Evolutionary conservation across 345 rosid genomes (phyloP), one percentile per base, ranked within the genome.

Genomic region (Pelargonium nanum): DNA sequence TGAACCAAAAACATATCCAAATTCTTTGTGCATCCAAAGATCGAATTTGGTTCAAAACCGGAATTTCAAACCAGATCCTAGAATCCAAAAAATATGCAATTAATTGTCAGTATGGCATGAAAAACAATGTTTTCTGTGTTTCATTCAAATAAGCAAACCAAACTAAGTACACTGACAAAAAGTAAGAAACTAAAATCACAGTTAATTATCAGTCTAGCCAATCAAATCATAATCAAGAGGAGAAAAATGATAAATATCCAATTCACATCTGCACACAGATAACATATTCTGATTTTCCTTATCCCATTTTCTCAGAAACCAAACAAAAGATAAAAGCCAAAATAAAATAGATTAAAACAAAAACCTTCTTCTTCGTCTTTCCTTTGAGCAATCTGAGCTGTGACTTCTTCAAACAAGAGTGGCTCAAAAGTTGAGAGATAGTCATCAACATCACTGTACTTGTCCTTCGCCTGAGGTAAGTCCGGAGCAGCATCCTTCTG

Each of bases 391-490:
- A 92, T 85, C 52, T 87, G 95, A 76, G 98, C 88, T 73, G 87
- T 92, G 24, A 85, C 90, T 80, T 92, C 98, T 71, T 92, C 98
- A 26, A 92, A 84, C 64, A 92, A 76, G 22, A 92, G 84, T 1
- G 94, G 93, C 78, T 92, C 98, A 69, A 85, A 84, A 61, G 93
- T 85, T 26, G 82, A 77, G 24, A 89, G 73, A 62, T 92, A 89
- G 69, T 92, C 97, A 68, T 82, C 91, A 24, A 78, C 81, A 60
- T 81, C 87, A 62, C 67, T 76, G 70, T 82, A 92, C 1, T 83
- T 76, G 68, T 78, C 68, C 74, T 92, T 84, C 62, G 85, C 97
- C 68, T 74, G 57, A 51, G 65, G 81, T 30, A 89, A 57, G 57
- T 71, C 80, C 57, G 59, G 68, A 58, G 58, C 63, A 57, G 60